Percentiles rank a stretch among this genome's conserved stretches.
phyloP scores from a whole-genome alignment of 805 yeast species.

The Wickerhamomyces ciferrii region DNA sequence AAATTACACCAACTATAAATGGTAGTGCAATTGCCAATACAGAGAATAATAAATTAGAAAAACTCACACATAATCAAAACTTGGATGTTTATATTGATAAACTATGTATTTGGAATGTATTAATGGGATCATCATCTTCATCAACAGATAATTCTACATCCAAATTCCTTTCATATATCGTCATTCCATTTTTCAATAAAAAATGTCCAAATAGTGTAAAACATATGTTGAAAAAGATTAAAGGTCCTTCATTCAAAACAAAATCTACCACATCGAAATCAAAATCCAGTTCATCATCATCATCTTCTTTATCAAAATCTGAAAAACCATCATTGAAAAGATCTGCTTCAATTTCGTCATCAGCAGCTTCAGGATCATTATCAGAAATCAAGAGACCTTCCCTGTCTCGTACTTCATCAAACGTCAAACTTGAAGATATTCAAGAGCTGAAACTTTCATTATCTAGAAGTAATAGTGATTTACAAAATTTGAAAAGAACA shows the following conservation, averaged over 20 bases:
- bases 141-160: constrained; percentile 31
- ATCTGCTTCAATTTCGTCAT: constrained; percentile 1
- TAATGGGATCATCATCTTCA: constrained; percentile 29
- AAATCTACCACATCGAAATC: constrained; percentile 4
- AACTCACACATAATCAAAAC: constrained; percentile 22
- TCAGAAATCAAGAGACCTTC: constrained; percentile 8
- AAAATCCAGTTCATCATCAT: neutral
- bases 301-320: neutral
- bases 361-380: neutral
- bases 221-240: constrained; percentile 40
- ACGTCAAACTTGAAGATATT: constrained; percentile 13
- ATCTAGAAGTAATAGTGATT: constrained; percentile 17
- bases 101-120: constrained; percentile 47
- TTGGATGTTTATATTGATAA: constrained; percentile 46
- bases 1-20: constrained; percentile 29
- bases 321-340: neutral
- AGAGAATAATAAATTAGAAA: constrained; percentile 6
- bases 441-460: constrained; percentile 12
- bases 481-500: constrained; percentile 16
- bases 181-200: constrained; percentile 48
- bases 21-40: constrained; percentile 38
- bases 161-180: constrained; percentile 46
- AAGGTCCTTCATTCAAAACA: constrained; percentile 36
- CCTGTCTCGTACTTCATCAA: constrained; percentile 13
- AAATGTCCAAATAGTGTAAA: constrained; percentile 41